Base-by-base conservation (phyloP, 345 rosid species). In the Bruguiera sexangula region DNA sequence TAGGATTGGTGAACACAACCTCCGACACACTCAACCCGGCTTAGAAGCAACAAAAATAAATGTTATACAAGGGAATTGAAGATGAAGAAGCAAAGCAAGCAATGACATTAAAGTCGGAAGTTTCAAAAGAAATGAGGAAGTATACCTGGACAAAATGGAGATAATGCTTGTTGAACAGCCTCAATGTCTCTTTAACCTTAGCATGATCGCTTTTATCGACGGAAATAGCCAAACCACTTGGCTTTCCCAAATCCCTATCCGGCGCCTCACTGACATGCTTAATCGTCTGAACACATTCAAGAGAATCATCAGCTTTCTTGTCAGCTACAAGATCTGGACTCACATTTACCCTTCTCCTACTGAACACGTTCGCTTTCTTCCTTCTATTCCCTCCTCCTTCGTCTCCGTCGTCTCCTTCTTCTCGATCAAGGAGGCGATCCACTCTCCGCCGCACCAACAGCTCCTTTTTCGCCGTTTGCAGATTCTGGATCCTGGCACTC, bases 91-190 rank as follows among this genome's bases (percentile, higher is more conserved):
- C 32, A 31, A 31, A 31, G 32, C 32, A 31, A 27, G 29, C 29
- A 27, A 27, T 27, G 29, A 27, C 2, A 27, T 27, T 27, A 27
- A 27, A 27, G 2, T 27, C 29, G 29, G 3, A 56, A 37, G 11
- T 37, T 37, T 37, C 18, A 3, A 43, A 6, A 13, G 3, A 29
- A 16, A 48, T 6, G 32, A 29, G 36, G 30, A 62, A 62, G 68
- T 69, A 62, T 16, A 92, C 97, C 96, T 92, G 94, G 21, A 92
- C 90, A 70, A 81, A 70, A 43, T 88, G 91, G 32, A 95, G 98
- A 81, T 90, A 92, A 4, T 87, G 84, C 70, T 85, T 88, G 88
- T 95, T 92, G 79, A 95, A 95, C 59, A 87, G 48, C 77, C 97
- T 83, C 27, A 90, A 20, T 27, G 92, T 87, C 62, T 82, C 89